These are phyloP conservation scores for Fusarium oligoseptatum DNA, from an alignment of 2,329 filamentous ascomycete species.

Conservation along the genomic window DNA sequence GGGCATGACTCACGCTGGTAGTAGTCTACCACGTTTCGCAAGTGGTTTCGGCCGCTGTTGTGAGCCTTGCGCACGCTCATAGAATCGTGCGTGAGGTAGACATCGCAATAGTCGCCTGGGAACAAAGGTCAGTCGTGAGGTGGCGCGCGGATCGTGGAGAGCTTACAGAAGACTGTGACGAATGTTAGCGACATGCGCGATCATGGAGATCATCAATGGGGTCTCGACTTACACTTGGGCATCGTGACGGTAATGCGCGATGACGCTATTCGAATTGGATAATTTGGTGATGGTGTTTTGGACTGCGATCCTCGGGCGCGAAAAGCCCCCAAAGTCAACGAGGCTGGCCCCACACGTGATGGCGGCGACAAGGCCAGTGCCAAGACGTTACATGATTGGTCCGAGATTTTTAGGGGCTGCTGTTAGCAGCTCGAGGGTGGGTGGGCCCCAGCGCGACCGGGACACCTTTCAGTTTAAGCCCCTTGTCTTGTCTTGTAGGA, in stretches of 20 bases:
- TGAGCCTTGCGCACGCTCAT: constrained; percentile 99
- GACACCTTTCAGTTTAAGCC: constrained; percentile 51
- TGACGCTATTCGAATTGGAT: constrained; percentile 22
- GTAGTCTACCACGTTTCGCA: constrained; percentile 98
- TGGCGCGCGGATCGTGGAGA: constrained; percentile 16
- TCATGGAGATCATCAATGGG: constrained; percentile 13
- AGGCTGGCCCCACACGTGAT: constrained; percentile 51
- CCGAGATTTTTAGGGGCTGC: constrained; percentile 5
- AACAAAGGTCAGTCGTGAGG: constrained; percentile 49
- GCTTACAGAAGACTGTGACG: constrained; percentile 43
- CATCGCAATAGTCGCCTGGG: constrained; percentile 95
- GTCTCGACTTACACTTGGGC: constrained; percentile 82
- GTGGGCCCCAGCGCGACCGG: constrained; percentile 45
- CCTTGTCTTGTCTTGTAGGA: constrained; percentile 32
- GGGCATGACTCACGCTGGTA: constrained; percentile 80
- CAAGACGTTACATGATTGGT: constrained; percentile 38
- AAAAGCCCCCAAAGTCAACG: constrained; percentile 40
- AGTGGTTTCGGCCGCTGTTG: constrained; percentile 95
- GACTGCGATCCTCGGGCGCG: constrained; percentile 29
- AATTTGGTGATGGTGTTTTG: constrained; percentile 18
- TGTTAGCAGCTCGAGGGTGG: constrained; percentile 11
- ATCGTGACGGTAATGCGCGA: constrained; percentile 66
- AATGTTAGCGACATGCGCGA: constrained; percentile 52
- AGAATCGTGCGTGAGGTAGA: constrained; percentile 99
- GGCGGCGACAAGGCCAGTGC: constrained; percentile 40